Percentiles rank a stretch among this genome's conserved stretches.
Evolutionary conservation across 345 rosid species (phyloP).

Genomic region (Populus tremula): DNA sequence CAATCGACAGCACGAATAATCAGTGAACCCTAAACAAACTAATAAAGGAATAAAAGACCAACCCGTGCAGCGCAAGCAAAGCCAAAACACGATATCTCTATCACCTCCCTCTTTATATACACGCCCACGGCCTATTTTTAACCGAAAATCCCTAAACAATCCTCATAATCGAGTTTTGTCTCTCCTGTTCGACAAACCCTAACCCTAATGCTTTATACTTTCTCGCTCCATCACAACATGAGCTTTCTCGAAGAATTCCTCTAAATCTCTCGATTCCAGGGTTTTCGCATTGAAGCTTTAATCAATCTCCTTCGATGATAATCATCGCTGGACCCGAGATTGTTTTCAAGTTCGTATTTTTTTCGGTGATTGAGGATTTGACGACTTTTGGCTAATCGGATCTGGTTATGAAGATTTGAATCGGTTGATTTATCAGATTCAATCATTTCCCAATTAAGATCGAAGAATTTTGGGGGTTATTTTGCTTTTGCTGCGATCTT

Average conservation of each 20-base stretch:
- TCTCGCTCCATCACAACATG: neutral
- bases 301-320: neutral
- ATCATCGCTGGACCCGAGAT: neutral
- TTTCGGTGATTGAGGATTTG: neutral
- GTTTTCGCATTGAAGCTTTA: neutral
- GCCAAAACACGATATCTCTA: neutral
- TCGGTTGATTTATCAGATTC: neutral
- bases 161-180: neutral
- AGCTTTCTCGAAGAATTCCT: neutral
- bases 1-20: neutral
- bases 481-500: conserved; percentile 14
- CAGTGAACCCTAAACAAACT: neutral
- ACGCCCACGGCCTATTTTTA: neutral
- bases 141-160: neutral
- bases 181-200: conserved; percentile 3
- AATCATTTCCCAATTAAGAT: neutral
- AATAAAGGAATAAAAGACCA: neutral
- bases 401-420: conserved; percentile 10
- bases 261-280: neutral
- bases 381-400: neutral
- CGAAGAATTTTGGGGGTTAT: neutral
- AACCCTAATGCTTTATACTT: neutral
- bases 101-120: neutral
- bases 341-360: neutral
- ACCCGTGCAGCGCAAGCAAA: conserved; percentile 6